Evolutionary conservation across 2,329 filamentous ascomycete species (phyloP), one percentile per base, ranked within the genome.

Genomic region (Fusarium palustre): DNA sequence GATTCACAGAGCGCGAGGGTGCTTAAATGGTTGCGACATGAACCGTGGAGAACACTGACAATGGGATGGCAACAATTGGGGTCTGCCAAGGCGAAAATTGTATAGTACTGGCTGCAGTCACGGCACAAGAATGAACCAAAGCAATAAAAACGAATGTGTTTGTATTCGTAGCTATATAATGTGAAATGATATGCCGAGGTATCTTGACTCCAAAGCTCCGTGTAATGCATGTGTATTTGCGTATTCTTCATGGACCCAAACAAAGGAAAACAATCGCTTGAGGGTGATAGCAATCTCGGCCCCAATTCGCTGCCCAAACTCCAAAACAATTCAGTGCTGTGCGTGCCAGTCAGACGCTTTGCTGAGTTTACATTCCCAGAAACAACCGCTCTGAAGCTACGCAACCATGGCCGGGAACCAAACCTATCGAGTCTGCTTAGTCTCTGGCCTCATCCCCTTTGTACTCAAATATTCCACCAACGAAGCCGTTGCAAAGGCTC

Each of bases 401-500:
- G 10, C 6, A 12, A 28, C 9, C 18, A 3, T 7, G 34, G 8
- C 47, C 18, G 20, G 31, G 36, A 39, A 34, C 34, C 58, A 68
- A 31, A 42, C 45, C 10, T 43, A 49, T 41, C 55, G 34, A 22
- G 43, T 50, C 36, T 49, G 18, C 15, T 59, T 60, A 84, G 81
- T 11, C 43, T 62, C 46, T 8, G 53, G 24, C 68, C 31, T 5
- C 25, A 31, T 18, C 18, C 83, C 84, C 1, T 84, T 83, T 0
- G 81, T 86, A 43, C 79, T 82, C 59, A 89, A 84, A 56, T 85
- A 87, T 69, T 91, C 88, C 2, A 81, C 81, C n/a, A 88, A 79
- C 16, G 88, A 83, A 11, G 88, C 88, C 22, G 87, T 78, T 2
- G 83, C 84, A 71, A 91, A 92, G 2, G 85, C 84, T 4, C 85